Conservation (phyloP, 2,329 filamentous ascomycete genomes). For the Colletotrichum trifolii region DNA sequence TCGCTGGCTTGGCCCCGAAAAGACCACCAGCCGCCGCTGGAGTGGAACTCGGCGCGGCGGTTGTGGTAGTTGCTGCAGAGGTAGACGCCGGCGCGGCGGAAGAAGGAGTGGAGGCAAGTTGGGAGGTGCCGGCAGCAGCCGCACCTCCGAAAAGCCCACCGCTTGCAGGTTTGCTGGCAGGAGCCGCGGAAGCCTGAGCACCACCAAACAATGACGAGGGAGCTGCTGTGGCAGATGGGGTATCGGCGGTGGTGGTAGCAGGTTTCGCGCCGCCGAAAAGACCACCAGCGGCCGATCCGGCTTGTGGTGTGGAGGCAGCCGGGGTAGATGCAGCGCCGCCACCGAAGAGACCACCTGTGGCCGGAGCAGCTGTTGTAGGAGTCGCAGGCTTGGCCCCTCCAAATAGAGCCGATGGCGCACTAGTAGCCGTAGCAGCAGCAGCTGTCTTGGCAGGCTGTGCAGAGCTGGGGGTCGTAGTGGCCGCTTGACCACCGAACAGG, state of each 20-base stretch:
- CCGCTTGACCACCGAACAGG: constrained; percentile 32
- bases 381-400: constrained; percentile 52
- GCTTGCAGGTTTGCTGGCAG: constrained; percentile 45
- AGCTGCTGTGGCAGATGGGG: constrained; percentile 44
- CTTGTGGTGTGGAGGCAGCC: constrained; percentile 42
- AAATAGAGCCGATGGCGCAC: constrained; percentile 49
- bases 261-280: constrained; percentile 42
- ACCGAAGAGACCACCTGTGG: constrained; percentile 48
- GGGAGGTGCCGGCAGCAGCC: constrained; percentile 44
- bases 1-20: constrained; percentile 48
- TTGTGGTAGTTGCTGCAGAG: constrained; percentile 40
- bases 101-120: constrained; percentile 43
- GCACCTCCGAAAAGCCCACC: constrained; percentile 46
- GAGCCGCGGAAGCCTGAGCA: constrained; percentile 45
- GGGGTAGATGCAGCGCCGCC: constrained; percentile 52
- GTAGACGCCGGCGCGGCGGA: constrained; percentile 48
- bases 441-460: constrained; percentile 44
- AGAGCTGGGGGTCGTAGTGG: constrained; percentile 29
- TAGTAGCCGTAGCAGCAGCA: constrained; percentile 36
- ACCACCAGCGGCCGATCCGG: constrained; percentile 41
- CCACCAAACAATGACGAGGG: constrained; percentile 48
- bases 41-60: constrained; percentile 44
- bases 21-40: constrained; percentile 46
- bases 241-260: constrained; percentile 42
- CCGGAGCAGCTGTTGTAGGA: constrained; percentile 42